A percentile compares a stretch with the other conserved stretches of the same genome.
Conservation (phyloP, 352 stramenopile species). For the Phytophthora hibernalis region DNA sequence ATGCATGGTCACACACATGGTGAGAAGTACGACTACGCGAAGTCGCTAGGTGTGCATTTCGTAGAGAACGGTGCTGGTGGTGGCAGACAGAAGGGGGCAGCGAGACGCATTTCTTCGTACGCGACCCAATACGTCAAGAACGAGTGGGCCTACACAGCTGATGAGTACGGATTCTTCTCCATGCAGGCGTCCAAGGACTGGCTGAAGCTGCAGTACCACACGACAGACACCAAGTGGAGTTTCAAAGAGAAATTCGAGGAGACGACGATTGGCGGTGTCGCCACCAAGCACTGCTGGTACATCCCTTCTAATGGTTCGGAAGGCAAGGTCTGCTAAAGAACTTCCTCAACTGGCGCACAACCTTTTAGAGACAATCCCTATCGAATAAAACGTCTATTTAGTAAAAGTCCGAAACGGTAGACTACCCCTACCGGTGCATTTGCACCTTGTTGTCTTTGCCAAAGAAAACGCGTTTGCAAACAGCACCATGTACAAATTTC, state of each 20-base stretch:
- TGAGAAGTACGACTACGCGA: conserved; percentile 47
- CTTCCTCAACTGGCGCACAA: too few species aligned
- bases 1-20: conserved; percentile 41
- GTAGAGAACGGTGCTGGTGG: conserved; percentile 14
- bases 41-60: not conserved
- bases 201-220: too few species aligned
- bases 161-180: conserved; percentile 14
- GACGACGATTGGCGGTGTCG: conserved; percentile 15
- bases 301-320: conserved; percentile 12
- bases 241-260: conserved; percentile 7
- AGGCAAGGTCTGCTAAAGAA: not conserved
- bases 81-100: not conserved
- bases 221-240: conserved; percentile 7
- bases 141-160: conserved; percentile 7
- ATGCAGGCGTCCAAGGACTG: conserved; percentile 2
- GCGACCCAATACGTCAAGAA: conserved; percentile 4
- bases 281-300: too few species aligned
- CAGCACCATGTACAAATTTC: too few species aligned
- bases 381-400: too few species aligned
- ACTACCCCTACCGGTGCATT: too few species aligned
- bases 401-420: too few species aligned
- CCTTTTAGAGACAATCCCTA: too few species aligned
- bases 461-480: too few species aligned
- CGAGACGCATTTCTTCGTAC: not conserved
- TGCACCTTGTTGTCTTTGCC: too few species aligned